Base-by-base conservation (phyloP, 805 yeast genomes). In the Wickerhamomyces subpelliculosus region DNA sequence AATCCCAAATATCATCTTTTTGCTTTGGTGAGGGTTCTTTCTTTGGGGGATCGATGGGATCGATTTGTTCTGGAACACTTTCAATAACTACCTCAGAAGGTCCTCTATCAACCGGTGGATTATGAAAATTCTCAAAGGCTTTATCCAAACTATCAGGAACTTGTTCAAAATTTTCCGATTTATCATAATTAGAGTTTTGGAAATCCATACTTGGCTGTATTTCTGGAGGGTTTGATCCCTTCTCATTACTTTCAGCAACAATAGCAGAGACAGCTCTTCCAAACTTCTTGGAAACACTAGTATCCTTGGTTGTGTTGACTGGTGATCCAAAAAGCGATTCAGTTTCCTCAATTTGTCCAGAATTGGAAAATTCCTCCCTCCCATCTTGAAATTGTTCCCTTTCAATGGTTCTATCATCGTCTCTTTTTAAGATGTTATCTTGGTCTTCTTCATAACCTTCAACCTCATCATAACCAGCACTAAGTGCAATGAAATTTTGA, bases 401-500 rank as follows among this genome's bases (percentile, higher is more conserved):
- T 22, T 22, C 24, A 22, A n/a, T n/a, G n/a, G 24, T 8, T 10
- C 7, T 10, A 22, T 22, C 24, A 8, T 10, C 24, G 10, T 8
- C 24, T 22, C 10, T 8, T 22, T 41, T 32, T 34, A 29, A 29
- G 4, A 26, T 33, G 10, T 32, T 28, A 3, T 24, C 30, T 3
- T 36, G 30, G 7, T 33, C 37, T 5, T 40, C 46, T 11, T 20
- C 39, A 4, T 34, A 34, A 3, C 25, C 34, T 7, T 39, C 41
- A 27, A 29, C 32, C 10, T 29, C 21, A 29, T 16, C 32, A 8
- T 13, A 25, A 6, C 22, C 38, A 14, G 43, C 46, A 12, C 47
- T 40, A 5, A 60, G 43, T 2, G 48, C 38, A 19, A 62, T 54
- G 27, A 45, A 57, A 2, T 51, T 47, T 33, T 53, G 40, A 2